Evolutionary conservation across 1,284 basidiomycete species (phyloP), one percentile per base, ranked within the genome.

Genomic region (Neotropicomus parvogracilis): DNA sequence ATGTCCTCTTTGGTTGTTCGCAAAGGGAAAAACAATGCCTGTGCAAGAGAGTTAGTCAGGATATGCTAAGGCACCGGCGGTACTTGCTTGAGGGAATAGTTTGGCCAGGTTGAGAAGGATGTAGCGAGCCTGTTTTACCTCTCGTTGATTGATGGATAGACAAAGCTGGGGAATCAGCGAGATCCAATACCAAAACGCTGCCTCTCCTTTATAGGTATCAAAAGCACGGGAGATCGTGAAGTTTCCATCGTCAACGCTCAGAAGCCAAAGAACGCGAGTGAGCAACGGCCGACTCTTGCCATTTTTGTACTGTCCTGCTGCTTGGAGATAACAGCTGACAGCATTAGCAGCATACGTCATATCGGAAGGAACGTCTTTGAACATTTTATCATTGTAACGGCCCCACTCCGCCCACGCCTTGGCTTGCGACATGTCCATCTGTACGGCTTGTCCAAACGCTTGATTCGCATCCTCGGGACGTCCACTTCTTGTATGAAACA

Each of bases 341-440:
- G 97, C 97, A 58, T 89, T 91, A 3, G 88, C 89, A 2, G 94
- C 97, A 53, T 84, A 73, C 2, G 77, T 70, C 59, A 92, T 79
- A 38, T 95, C 88, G 41, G 59, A 73, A 17, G 89, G 85, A 29
- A 77, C 74, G 46, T 94, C 90, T 64, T 91, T 89, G 79, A 97
- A 98, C 74, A 94, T 82, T 44, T 84, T 82, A 69, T 99, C 97
- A 62, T 90, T 95, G 70, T 83, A 98, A 57, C 88, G 82, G 40
- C 95, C 97, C 97, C 95, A 99, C 63, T 98, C 94, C 7, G 92
- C 93, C 97, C 97, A 99, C 3, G 94, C 93, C 70, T 98, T 99
- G 0, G 95, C 85, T 64, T 97, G 85, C 50, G 78, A 79, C 81
- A 97, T 88, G 65, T 99, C 97, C 69, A 97, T 84, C 67, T 97